phyloP scores from a whole-genome alignment of 2,329 filamentous ascomycete species.

The Nemania serpens region DNA sequence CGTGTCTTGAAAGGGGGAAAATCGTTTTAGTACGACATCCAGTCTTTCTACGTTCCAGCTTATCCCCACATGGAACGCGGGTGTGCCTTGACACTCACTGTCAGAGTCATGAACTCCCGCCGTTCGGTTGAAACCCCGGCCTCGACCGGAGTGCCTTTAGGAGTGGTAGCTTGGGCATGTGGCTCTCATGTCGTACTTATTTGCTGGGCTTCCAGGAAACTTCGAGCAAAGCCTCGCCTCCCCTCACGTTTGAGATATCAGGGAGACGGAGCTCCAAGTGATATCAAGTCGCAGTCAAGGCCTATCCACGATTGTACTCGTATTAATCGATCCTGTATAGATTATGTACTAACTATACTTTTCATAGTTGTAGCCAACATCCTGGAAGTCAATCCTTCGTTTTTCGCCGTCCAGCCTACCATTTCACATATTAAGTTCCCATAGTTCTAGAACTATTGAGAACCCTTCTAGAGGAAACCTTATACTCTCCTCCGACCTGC shows the following conservation, averaged over 20 bases:
- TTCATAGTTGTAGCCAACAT: background rate
- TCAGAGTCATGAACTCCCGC: slow-evolving; percentile 13
- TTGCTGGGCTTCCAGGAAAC: too few species aligned
- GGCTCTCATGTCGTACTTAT: too few species aligned
- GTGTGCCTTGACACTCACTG: slow-evolving; percentile 3
- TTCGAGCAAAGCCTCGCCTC: too few species aligned
- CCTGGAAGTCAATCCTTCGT: background rate
- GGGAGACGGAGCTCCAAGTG: background rate
- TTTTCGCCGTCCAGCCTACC: background rate
- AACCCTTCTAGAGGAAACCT: slow-evolving; percentile 19
- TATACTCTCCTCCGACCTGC: slow-evolving; percentile 3
- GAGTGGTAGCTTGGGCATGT: background rate
- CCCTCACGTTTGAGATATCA: too few species aligned
- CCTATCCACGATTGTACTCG: too few species aligned
- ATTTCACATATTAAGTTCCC: background rate
- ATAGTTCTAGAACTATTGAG: slow-evolving; percentile 7
- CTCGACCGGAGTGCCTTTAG: background rate
- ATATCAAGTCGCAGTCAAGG: background rate
- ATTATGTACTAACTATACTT: background rate
- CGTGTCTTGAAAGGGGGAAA: background rate
- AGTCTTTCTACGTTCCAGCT: background rate
- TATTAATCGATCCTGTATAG: background rate
- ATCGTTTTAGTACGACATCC: slow-evolving; percentile 5
- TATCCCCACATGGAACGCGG: slow-evolving; percentile 13
- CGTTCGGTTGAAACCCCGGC: too few species aligned